These are phyloP conservation scores for Bryoerythrophyllum caledonicum DNA, from an alignment of 225 moss, liverwort and hornwort genomes.

Conservation along the genomic window DNA sequence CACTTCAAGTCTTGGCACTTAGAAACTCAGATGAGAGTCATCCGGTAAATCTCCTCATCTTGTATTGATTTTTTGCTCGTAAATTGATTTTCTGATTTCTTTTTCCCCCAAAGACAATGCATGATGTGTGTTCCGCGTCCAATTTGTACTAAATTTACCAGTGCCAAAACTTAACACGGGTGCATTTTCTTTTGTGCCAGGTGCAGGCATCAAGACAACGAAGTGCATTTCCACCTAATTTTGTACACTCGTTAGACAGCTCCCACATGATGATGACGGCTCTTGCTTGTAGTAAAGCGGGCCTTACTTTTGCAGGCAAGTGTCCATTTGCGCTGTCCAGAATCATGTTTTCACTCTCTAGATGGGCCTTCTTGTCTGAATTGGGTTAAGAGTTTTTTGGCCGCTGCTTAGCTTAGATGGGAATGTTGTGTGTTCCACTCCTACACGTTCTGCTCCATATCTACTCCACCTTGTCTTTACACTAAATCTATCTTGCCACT, in stretches of 20 bases:
- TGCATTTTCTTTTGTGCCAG: conserved; percentile 33
- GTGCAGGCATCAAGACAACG: conserved; percentile 72
- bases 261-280: conserved; percentile 99
- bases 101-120: not conserved
- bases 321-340: not conserved
- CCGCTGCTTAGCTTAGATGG: conserved; percentile 1
- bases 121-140: not conserved
- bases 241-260: conserved; percentile 93
- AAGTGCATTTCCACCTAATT: conserved; percentile 94
- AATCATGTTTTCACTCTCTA: not conserved
- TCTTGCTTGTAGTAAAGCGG: conserved; percentile 55
- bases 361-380: conserved; percentile 4
- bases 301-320: conserved; percentile 76
- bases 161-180: not conserved
- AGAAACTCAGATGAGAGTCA: conserved; percentile 55
- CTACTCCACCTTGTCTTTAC: not conserved
- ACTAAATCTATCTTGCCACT: not conserved
- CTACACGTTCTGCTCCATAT: not conserved
- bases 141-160: not conserved
- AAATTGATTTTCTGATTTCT: not conserved
- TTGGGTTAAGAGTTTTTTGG: not conserved
- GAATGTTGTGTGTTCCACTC: not conserved
- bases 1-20: conserved; percentile 75
- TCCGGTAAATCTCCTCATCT: conserved; percentile 49
- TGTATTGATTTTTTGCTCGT: not conserved